phyloP scores from a whole-genome alignment of 352 stramenopile species.

The Phytopythium litorale region DNA sequence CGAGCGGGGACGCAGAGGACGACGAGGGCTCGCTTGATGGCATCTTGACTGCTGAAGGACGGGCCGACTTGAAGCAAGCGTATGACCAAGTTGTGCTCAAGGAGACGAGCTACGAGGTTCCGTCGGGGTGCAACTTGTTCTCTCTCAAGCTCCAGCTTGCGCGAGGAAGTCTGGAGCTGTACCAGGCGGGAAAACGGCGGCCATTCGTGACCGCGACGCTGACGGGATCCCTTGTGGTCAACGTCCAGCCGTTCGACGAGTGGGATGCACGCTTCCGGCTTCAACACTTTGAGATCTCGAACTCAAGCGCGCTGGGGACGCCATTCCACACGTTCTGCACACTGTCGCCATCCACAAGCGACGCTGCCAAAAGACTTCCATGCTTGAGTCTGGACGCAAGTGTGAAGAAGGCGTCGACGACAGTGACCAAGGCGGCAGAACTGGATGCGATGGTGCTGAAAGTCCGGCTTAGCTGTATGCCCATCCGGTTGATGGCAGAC shows the following conservation, averaged over 20 bases:
- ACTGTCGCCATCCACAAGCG: conserved; percentile 20
- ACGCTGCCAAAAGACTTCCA: conserved; percentile 13
- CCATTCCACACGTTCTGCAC: conserved; percentile 64
- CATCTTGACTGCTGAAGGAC: conserved; percentile 53
- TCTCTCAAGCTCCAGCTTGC: conserved; percentile 61
- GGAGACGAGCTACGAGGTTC: conserved; percentile 37
- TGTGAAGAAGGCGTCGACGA: conserved; percentile 13
- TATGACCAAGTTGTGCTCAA: conserved; percentile 72
- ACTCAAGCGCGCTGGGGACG: conserved; percentile 35
- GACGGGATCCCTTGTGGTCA: conserved; percentile 46
- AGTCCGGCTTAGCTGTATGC: conserved; percentile 49
- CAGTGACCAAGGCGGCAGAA: neutral
- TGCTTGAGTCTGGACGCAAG: conserved; percentile 53
- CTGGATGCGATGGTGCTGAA: conserved; percentile 14
- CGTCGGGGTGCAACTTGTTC: conserved; percentile 62
- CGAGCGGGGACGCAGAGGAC: conserved; percentile 10
- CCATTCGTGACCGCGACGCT: conserved; percentile 48
- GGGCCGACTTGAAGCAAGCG: conserved; percentile 61
- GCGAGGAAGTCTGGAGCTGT: conserved; percentile 48
- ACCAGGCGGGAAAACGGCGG: conserved; percentile 33
- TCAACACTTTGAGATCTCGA: conserved; percentile 66
- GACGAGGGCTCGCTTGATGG: conserved; percentile 27
- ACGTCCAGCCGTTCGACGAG: conserved; percentile 62
- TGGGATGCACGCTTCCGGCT: conserved; percentile 62
- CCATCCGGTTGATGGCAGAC: conserved; percentile 70